Base-by-base conservation (phyloP, 1,284 basidiomycete species). In the Heterobasidion occidentale region DNA sequence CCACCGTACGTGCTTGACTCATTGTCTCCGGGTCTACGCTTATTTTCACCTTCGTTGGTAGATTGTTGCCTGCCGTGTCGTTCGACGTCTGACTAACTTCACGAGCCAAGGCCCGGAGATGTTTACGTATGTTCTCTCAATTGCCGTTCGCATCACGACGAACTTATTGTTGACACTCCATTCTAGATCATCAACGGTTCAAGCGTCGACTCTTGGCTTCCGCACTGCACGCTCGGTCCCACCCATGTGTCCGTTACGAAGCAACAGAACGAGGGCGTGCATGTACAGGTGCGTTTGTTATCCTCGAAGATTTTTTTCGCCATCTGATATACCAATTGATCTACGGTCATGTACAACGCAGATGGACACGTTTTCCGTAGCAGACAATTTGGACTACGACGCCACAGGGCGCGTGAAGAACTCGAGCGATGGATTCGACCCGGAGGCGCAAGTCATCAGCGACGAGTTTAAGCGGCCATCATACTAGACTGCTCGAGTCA, bases 41-140 rank as follows among this genome's bases (percentile, higher is more conserved):
- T 11, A 7, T 15, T 9, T 48, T 46, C 14, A 12, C 35, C n/a
- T 47, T 53, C 11, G 46, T 49, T 46, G 4, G 48, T 42, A 88
- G 86, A 86, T 88, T 61, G 86, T 85, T 14, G 86, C 86, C 0
- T 83, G 81, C 62, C 81, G 87, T 46, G 83, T 77, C 7, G 86
- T 88, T 27, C 81, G 87, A 52, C 74, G 85, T 52, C 66, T 89
- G 53, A 79, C 77, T 50, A 84, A 83, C 63, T 88, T 79, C 67
- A 76, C 77, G 9, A 68, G 69, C 20, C 62, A 69, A 36, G 77
- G 76, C 5, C 70, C 79, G 0, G 83, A 84, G 61, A 68, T 81
- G 56, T 84, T 79, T 62, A 66, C 70, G 81, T 86, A 68, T 35
- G 83, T 71, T 59, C 56, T 52, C n/a, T 12, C n/a, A n/a, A n/a